A percentile compares a stretch with the other conserved stretches of the same genome.
phyloP scores from a whole-genome alignment of 305 asterid species.

The Solanum chacoense region DNA sequence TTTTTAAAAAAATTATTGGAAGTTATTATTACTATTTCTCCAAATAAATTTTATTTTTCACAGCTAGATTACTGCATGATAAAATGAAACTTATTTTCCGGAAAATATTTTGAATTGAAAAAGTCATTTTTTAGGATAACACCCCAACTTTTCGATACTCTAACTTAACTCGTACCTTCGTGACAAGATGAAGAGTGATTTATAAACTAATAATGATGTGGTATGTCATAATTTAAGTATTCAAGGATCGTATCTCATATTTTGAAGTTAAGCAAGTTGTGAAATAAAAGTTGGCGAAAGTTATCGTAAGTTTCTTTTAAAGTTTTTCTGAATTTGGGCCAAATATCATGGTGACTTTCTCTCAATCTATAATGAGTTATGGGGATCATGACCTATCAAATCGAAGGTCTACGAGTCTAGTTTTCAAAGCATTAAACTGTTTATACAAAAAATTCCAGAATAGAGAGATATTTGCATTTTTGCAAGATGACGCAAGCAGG shows the following conservation, averaged over 20 bases:
- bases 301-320: background rate
- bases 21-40: background rate
- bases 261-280: background rate
- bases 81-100: background rate
- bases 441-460: background rate
- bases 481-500: background rate
- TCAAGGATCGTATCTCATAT: too few relatives aligned
- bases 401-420: background rate
- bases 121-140: background rate
- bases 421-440: background rate
- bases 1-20: background rate
- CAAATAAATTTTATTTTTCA: background rate
- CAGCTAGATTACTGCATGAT: background rate
- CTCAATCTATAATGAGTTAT: background rate
- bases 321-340: too few relatives aligned
- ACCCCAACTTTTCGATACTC: background rate
- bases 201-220: too few relatives aligned
- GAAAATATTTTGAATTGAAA: background rate
- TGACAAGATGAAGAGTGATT: background rate
- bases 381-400: background rate
- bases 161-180: background rate
- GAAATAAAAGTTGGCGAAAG: too few relatives aligned
- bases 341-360: background rate
- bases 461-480: background rate
- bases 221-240: background rate